Conservation (phyloP, 2,329 filamentous ascomycete genomes). For the Venturia oleaginea region DNA sequence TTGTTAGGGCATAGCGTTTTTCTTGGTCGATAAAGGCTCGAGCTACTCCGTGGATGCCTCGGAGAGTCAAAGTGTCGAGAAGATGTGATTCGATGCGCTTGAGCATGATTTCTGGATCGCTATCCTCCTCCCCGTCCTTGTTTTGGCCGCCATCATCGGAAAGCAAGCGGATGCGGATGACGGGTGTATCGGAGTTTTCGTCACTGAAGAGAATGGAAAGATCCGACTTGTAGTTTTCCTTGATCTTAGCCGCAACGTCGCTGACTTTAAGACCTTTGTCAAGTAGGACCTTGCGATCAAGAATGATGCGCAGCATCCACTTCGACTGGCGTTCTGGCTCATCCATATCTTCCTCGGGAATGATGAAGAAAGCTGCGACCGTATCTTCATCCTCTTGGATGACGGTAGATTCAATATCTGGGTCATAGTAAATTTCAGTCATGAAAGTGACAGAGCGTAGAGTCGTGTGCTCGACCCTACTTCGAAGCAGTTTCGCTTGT, state of each 20-base stretch:
- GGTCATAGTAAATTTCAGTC: slow-evolving; percentile 97
- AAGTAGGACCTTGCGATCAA: slow-evolving; percentile 88
- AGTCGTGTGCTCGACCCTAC: slow-evolving; percentile 87
- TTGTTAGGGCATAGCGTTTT: neutral
- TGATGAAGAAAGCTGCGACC: slow-evolving; percentile 93
- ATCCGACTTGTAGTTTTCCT: slow-evolving; percentile 76
- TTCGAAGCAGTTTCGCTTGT: slow-evolving; percentile 75
- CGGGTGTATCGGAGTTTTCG: slow-evolving; percentile 91
- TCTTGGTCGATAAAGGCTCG: slow-evolving; percentile 74
- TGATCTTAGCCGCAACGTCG: slow-evolving; percentile 83
- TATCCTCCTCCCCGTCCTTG: slow-evolving; percentile 61
- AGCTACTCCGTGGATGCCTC: slow-evolving; percentile 81
- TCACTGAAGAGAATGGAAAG: slow-evolving; percentile 94
- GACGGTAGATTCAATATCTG: slow-evolving; percentile 73
- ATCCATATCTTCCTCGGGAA: slow-evolving; percentile 71
- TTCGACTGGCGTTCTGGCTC: slow-evolving; percentile 64
- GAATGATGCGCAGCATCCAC: slow-evolving; percentile 88
- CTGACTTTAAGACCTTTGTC: slow-evolving; percentile 89
- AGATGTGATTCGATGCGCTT: slow-evolving; percentile 88
- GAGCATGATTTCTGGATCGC: slow-evolving; percentile 81
- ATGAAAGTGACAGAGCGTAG: slow-evolving; percentile 82
- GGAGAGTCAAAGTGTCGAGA: slow-evolving; percentile 80
- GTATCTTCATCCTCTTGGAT: slow-evolving; percentile 86
- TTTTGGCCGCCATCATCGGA: slow-evolving; percentile 37
- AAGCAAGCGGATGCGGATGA: slow-evolving; percentile 84